phyloP scores from a whole-genome alignment of 2,329 filamentous ascomycete species.

The Niveomyces coronatus region DNA sequence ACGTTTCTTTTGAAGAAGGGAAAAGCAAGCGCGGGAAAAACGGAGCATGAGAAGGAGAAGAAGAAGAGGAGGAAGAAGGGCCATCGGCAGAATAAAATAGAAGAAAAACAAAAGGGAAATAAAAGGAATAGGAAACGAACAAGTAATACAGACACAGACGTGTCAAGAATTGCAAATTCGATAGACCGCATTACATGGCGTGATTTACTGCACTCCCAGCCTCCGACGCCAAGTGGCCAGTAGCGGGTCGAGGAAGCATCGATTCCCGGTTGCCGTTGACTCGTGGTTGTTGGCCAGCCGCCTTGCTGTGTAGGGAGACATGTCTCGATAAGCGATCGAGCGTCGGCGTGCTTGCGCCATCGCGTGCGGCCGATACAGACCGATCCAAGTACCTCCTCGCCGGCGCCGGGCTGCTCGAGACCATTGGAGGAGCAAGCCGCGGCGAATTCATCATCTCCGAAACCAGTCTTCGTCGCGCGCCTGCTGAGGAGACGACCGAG shows the following conservation, averaged over 20 bases:
- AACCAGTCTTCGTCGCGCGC: slow-evolving; percentile 44
- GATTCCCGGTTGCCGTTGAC: slow-evolving; percentile 35
- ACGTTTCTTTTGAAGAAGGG: too few species aligned
- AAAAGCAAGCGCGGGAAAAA: too few species aligned
- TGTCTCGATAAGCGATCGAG: slow-evolving; percentile 27
- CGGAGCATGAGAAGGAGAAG: too few species aligned
- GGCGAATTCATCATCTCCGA: slow-evolving; percentile 34
- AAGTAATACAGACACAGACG: too few species aligned
- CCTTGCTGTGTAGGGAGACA: slow-evolving; percentile 19
- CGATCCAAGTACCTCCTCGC: slow-evolving; percentile 8
- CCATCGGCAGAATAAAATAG: too few species aligned
- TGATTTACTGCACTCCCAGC: too few species aligned
- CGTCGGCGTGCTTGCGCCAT: slow-evolving; percentile 10
- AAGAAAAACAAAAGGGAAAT: too few species aligned
- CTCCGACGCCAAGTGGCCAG: not conserved
- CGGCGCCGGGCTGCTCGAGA: slow-evolving; percentile 1
- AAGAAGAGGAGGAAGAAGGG: too few species aligned
- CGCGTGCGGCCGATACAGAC: slow-evolving; percentile 5
- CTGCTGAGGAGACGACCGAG: slow-evolving; percentile 31
- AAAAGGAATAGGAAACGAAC: too few species aligned
- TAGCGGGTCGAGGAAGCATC: slow-evolving; percentile 39
- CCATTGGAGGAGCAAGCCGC: slow-evolving; percentile 30
- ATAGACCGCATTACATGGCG: too few species aligned
- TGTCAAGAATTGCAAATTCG: too few species aligned
- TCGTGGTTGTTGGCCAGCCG: slow-evolving; percentile 28